phyloP scores from a whole-genome alignment of 164 flowering plant species.

The Chloranthus sessilifolius region DNA sequence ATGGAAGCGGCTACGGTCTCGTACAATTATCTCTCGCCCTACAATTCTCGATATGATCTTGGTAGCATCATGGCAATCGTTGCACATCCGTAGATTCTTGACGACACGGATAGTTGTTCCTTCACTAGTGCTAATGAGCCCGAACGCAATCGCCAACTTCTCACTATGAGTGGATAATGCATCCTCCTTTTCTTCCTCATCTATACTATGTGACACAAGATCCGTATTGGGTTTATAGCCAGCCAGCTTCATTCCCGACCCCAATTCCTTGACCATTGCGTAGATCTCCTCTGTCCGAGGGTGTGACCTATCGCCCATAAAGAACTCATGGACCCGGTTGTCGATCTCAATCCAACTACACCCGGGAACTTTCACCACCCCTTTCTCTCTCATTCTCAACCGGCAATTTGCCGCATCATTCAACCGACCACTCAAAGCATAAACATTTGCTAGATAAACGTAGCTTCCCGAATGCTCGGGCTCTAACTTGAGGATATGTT shows the following conservation, averaged over 20 bases:
- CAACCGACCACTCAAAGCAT: conserved; percentile 28
- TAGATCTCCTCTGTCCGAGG: conserved; percentile 26
- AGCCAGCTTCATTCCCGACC: conserved; percentile 22
- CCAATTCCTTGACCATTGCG: conserved; percentile 19
- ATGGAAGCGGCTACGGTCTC: conserved; percentile 45
- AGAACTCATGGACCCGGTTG: conserved; percentile 31
- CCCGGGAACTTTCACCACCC: conserved; percentile 34
- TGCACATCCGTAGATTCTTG: conserved; percentile 30
- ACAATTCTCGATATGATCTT: conserved; percentile 34
- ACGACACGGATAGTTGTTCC: conserved; percentile 33
- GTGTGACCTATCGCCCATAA: conserved; percentile 27
- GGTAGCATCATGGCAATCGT: conserved; percentile 35
- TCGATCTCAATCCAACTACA: conserved; percentile 37
- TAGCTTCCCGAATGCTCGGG: conserved; percentile 38
- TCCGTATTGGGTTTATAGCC: conserved; percentile 32
- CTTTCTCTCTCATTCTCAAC: conserved; percentile 18
- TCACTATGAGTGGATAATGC: conserved; percentile 35
- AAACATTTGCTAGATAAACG: conserved; percentile 35
- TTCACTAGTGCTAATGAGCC: conserved; percentile 30
- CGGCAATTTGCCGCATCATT: conserved; percentile 37
- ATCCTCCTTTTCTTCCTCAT: conserved; percentile 39
- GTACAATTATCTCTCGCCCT: conserved; percentile 29
- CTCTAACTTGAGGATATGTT: conserved; percentile 30
- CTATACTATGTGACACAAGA: conserved; percentile 26
- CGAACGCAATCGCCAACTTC: conserved; percentile 44